A percentile compares a stretch with the other conserved stretches of the same genome.
These are phyloP conservation scores for Ceraceosorus bombacis DNA, from an alignment of 1,284 basidiomycete genomes.

Conservation along the genomic window DNA sequence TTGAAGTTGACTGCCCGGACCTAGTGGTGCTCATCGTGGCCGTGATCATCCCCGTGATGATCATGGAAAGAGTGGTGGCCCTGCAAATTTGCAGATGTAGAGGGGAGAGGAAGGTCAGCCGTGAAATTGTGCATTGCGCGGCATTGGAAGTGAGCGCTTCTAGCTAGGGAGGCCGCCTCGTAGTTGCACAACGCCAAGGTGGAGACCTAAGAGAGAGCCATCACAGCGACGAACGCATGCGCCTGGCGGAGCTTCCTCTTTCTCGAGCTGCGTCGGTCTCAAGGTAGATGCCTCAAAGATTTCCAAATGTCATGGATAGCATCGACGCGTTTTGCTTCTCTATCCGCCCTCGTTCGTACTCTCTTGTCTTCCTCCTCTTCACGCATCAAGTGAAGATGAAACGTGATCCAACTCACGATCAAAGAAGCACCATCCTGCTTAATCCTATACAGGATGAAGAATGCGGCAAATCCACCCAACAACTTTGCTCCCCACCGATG, in stretches of 20 bases:
- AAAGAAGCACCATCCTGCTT: slow-evolving; percentile 47
- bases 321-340: background rate
- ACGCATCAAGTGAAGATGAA: background rate
- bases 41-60: slow-evolving; percentile 24
- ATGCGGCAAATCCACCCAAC: slow-evolving; percentile 47
- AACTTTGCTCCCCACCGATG: slow-evolving; percentile 41
- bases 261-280: background rate
- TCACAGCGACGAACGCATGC: background rate
- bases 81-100: slow-evolving; percentile 5
- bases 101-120: slow-evolving; percentile 36
- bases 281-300: background rate
- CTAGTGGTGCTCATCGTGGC: slow-evolving; percentile 9
- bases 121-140: slow-evolving; percentile 12
- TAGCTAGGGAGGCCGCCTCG: background rate
- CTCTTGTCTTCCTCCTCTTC: background rate
- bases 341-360: background rate
- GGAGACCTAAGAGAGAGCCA: too few relatives aligned
- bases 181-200: too few relatives aligned
- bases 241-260: background rate
- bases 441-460: slow-evolving; percentile 46
- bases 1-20: too few relatives aligned
- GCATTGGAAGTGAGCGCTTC: background rate
- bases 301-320: slow-evolving; percentile 1
- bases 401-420: slow-evolving; percentile 28
- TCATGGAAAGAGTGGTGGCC: slow-evolving; percentile 33